Percentiles rank a stretch among this genome's conserved stretches.
Conservation (phyloP, 257 asterid genomes). For the Handroanthus guayacan region DNA sequence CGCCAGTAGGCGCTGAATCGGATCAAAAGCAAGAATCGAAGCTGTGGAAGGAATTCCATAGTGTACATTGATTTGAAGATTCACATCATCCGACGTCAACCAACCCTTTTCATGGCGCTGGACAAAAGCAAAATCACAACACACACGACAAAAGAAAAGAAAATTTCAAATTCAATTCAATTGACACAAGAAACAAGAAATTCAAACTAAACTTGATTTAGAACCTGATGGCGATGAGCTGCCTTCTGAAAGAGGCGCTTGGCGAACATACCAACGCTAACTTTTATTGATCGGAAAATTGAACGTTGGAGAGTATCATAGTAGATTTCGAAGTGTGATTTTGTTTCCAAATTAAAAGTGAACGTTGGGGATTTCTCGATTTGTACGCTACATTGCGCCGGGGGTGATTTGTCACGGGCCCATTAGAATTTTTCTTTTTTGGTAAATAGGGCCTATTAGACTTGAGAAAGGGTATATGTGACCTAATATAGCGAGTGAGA, state of each 20-base stretch:
- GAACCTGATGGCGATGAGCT: slow-evolving; percentile 56
- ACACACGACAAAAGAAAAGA: neutral
- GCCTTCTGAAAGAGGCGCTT: slow-evolving; percentile 82
- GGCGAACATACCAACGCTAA: slow-evolving; percentile 61
- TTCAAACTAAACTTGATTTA: slow-evolving; percentile 29
- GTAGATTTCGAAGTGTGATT: slow-evolving; percentile 33
- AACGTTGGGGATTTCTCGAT: slow-evolving; percentile 33
- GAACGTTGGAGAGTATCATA: slow-evolving; percentile 28
- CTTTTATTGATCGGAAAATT: slow-evolving; percentile 13
- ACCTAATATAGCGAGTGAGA: no score
- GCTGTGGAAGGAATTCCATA: slow-evolving; percentile 88
- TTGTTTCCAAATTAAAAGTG: slow-evolving; percentile 35
- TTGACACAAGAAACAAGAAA: neutral
- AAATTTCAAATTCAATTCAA: slow-evolving; percentile 32
- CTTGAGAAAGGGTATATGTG: neutral
- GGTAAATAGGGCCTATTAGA: slow-evolving; percentile 21
- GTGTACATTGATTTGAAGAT: slow-evolving; percentile 67
- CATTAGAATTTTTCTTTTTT: no score
- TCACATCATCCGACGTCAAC: slow-evolving; percentile 65
- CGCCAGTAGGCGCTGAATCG: slow-evolving; percentile 83
- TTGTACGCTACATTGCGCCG: slow-evolving; percentile 39
- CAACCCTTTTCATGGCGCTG: slow-evolving; percentile 56
- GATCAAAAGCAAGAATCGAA: slow-evolving; percentile 86
- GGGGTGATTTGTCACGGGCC: neutral
- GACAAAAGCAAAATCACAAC: slow-evolving; percentile 23